These are phyloP conservation scores for Paxillus rubicundulus DNA, from an alignment of 768 basidiomycete species.

Conservation along the genomic window DNA sequence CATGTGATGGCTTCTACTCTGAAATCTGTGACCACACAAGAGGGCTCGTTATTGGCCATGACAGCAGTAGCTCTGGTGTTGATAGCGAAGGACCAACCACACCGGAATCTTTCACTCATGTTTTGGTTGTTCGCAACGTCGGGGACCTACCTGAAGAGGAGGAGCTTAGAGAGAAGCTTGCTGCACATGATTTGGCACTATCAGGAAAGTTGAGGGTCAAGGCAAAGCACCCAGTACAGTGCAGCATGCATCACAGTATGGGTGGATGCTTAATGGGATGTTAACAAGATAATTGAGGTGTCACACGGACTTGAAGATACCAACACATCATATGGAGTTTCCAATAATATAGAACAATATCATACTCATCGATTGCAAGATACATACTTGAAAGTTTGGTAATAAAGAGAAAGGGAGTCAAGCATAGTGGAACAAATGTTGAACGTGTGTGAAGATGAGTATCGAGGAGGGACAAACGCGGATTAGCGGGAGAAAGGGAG, in stretches of 20 bases:
- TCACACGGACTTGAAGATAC: neutral
- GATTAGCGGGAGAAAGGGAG: neutral
- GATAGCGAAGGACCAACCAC: slow-evolving; percentile 49
- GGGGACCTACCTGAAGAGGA: slow-evolving; percentile 42
- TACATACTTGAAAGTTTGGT: neutral
- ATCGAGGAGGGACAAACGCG: neutral
- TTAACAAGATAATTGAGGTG: neutral
- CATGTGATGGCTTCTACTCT: neutral
- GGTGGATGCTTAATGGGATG: neutral
- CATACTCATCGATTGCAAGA: neutral
- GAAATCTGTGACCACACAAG: neutral
- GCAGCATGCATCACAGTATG: neutral
- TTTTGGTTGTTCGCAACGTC: slow-evolving; percentile 39
- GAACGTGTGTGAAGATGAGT: slow-evolving; percentile 6
- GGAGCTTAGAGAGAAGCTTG: slow-evolving; percentile 4
- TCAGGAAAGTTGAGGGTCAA: neutral
- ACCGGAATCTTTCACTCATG: slow-evolving; percentile 41
- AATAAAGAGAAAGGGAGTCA: neutral
- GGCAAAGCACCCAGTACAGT: neutral
- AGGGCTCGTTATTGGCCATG: neutral
- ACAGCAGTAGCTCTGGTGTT: neutral
- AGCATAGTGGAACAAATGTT: neutral
- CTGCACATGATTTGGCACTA: neutral
- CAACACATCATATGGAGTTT: neutral
- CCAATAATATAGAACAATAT: neutral